Base-by-base conservation (phyloP, 2,329 filamentous ascomycete species). In the Colletotrichum filicis region DNA sequence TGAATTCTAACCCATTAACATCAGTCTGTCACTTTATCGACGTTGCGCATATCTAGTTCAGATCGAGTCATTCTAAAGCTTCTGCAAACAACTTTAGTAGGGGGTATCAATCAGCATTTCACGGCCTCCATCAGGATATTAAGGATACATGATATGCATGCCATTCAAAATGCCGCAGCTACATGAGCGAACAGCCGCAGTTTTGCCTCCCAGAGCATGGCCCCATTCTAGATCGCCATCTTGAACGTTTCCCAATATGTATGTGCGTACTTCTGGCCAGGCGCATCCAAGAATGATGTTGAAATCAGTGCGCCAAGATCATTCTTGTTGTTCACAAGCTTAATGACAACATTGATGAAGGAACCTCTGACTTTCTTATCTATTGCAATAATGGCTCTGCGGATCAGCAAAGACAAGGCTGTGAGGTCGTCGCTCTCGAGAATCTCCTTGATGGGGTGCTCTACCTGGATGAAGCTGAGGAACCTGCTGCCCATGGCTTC, bases 201-300 rank as follows among this genome's bases (percentile, higher is more conserved):
- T 79, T 5, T 73, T 76, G 4, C 75, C 73, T 0, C 68, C 68
- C 7, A 71, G 28, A 5, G 80, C 80, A 9, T 83, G 28, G 11
- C 82, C 82, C 81, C 81, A 83, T 14, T 80, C 76, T 22, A 83
- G 64, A 14, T 71, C 76, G 63, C 83, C n/a, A 83, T 71, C 14
- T 77, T 74, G 32, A 82, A 79, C 30, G 78, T 78, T 26, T 77
- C 71, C 82, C 81, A 83, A 6, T 79, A 82, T 5, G 80, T 81
- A 71, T 79, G 78, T 16, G 80, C 76, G 52, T 78, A 81, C 70
- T 82, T 79, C 68, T 73, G 75, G 8, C 82, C 81, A 0, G 81
- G 24, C 11, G 81, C 78, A 71, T 83, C 82, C 6, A 82, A 65
- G 66, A 83, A 82, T 19, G 80, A 80, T 1, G 80, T 81, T 1